Evolutionary conservation across 495 filamentous ascomycete genomes (phyloP).

Genomic region (Podospora pseudoanserina): DNA sequence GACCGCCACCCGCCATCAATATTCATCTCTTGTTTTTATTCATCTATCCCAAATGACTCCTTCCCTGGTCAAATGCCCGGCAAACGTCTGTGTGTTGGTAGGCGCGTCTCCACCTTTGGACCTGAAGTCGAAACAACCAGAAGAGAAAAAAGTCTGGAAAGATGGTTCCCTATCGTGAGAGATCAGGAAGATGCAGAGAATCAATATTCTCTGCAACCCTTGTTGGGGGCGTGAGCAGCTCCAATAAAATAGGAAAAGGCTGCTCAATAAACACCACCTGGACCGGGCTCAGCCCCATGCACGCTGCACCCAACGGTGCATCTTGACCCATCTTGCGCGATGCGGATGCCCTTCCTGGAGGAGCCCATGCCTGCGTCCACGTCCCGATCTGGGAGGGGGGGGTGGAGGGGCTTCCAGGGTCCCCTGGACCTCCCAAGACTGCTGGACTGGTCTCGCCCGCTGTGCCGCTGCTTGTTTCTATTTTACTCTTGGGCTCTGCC

Average conservation of each 20-base stretch:
- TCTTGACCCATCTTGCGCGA: neutral
- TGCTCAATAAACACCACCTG: neutral
- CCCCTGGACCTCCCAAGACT: slow-evolving; percentile 11
- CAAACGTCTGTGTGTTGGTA: neutral
- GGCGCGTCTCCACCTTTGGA: neutral
- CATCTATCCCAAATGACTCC: neutral
- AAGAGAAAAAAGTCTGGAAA: neutral
- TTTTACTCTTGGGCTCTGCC: slow-evolving; percentile 15
- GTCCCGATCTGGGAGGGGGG: neutral
- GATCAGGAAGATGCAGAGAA: neutral
- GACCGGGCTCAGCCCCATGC: slow-evolving; percentile 9
- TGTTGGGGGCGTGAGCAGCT: neutral
- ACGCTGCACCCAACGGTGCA: neutral
- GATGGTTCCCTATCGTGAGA: neutral
- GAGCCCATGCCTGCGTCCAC: neutral
- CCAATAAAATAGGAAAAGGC: slow-evolving; percentile 9
- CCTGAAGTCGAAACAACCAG: neutral
- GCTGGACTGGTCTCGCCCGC: slow-evolving; percentile 19
- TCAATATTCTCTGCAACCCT: neutral
- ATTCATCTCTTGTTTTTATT: slow-evolving; percentile 13
- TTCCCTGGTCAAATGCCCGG: neutral
- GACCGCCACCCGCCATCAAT: slow-evolving; percentile 9
- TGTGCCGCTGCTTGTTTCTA: slow-evolving; percentile 16
- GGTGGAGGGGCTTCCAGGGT: neutral
- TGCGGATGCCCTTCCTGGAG: slow-evolving; percentile 1